phyloP scores from a whole-genome alignment of 768 basidiomycete genomes.

The Lyophyllum atratum region DNA sequence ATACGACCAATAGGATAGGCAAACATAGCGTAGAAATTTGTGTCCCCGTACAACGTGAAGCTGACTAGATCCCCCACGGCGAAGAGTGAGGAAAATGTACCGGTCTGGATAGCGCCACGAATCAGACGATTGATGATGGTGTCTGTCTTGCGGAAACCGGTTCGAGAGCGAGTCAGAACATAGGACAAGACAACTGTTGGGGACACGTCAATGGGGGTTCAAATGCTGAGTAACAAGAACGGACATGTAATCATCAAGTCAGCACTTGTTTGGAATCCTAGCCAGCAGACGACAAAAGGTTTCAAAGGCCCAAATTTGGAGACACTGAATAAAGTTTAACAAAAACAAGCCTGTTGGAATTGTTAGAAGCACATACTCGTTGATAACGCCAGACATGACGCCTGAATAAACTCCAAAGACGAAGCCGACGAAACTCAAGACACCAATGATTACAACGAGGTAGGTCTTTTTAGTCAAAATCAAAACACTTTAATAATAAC shows the following conservation, averaged over 20 bases:
- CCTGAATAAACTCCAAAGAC: conserved; percentile 45
- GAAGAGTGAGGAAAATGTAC: conserved; percentile 52
- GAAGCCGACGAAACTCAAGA: conserved; percentile 39
- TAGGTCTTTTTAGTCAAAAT: conserved; percentile 36
- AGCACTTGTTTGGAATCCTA: conserved; percentile 43
- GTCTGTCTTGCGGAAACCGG: conserved; percentile 54
- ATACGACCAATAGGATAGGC: conserved; percentile 32
- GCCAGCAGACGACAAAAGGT: conserved; percentile 47
- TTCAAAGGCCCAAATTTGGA: conserved; percentile 41
- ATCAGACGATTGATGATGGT: conserved; percentile 54
- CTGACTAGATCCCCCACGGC: conserved; percentile 50
- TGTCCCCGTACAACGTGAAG: conserved; percentile 36
- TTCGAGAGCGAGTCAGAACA: conserved; percentile 42
- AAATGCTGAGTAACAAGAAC: conserved; percentile 5
- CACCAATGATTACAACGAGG: conserved; percentile 36
- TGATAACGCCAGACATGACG: conserved; percentile 42
- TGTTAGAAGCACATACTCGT: conserved; percentile 32
- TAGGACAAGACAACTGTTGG: conserved; percentile 27
- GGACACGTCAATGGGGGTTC: background rate
- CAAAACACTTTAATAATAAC: conserved; percentile 27
- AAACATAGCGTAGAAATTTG: conserved; percentile 28
- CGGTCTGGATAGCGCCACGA: conserved; percentile 56
- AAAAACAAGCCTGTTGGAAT: background rate
- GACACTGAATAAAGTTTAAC: conserved; percentile 28
- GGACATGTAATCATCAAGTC: conserved; percentile 49